Base-by-base conservation (phyloP, 768 basidiomycete genomes). In the Tephrocybe sp. region DNA sequence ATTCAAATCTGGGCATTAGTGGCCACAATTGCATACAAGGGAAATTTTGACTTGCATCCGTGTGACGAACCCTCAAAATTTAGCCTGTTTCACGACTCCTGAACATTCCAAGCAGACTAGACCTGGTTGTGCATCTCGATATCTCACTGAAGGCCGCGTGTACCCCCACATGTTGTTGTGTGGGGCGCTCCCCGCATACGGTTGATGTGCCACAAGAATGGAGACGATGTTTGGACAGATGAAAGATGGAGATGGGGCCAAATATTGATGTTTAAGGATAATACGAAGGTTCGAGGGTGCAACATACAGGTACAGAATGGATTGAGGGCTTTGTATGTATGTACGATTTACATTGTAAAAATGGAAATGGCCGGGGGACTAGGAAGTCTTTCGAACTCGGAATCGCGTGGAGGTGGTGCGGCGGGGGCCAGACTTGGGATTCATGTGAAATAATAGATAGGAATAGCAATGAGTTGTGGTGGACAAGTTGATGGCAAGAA, bases 271-370 rank as follows among this genome's bases (percentile, higher is more conserved):
- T 18, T 41, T 27, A 29, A n/a, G n/a, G n/a, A n/a, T n/a, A n/a
- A n/a, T n/a, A n/a, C n/a, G n/a, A n/a, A n/a, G n/a, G n/a, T n/a
- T n/a, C n/a, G n/a, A n/a, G n/a, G n/a, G n/a, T n/a, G n/a, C n/a
- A n/a, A n/a, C 42, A 49, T 49, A 44, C 44, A 45, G 33, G 42
- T 38, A 34, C 25, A n/a, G 42, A 38, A 47, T 49, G 34, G 33
- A 46, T 50, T 50, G 44, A 42, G 44, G 37, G 44, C 41, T 34
- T 52, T 39, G 27, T 24, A 25, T 16, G 40, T 34, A 43, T 16
- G 36, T 50, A 45, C 42, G 45, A 41, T 51, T 50, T 55, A 55
- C 54, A 55, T 55, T 41, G 40, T 54, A 12, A 9, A 15, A 34
- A 34, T 9, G 13, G 33, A 21, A 19, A 15, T 10, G 21, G 23